phyloP scores from a whole-genome alignment of 305 asterid species.

The Euphrasia arctica region DNA sequence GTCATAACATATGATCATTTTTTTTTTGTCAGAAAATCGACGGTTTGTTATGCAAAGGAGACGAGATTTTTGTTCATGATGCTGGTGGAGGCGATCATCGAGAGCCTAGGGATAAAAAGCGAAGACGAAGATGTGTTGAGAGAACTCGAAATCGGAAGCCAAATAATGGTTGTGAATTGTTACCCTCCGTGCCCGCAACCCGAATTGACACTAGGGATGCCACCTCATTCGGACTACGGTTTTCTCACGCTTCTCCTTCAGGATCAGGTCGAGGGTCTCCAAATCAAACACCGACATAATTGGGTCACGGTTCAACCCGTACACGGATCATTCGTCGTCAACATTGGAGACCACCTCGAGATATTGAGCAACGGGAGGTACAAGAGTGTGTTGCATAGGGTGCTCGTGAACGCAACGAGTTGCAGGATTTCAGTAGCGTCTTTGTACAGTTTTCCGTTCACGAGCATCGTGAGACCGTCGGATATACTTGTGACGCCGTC shows the following conservation, averaged over 20 bases:
- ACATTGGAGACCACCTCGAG: constrained; percentile 95
- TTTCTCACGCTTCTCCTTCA: constrained; percentile 79
- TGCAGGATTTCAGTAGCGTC: constrained; percentile 76
- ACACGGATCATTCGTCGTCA: constrained; percentile 82
- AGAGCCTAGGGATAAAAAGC: constrained; percentile 54
- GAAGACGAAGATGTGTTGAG: constrained; percentile 32
- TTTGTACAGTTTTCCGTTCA: constrained; percentile 61
- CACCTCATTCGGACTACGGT: constrained; percentile 91
- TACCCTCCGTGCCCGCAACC: constrained; percentile 91
- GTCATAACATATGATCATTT: too few relatives aligned
- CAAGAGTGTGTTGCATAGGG: constrained; percentile 85
- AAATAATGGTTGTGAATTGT: constrained; percentile 74
- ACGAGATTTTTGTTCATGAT: constrained; percentile 46
- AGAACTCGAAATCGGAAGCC: constrained; percentile 77
- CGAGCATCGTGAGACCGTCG: constrained; percentile 58
- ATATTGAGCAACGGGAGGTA: constrained; percentile 83
- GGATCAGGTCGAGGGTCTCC: constrained; percentile 77
- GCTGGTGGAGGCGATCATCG: constrained; percentile 68
- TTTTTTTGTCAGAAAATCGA: constrained; percentile 41
- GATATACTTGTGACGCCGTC: constrained; percentile 39
- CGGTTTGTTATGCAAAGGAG: constrained; percentile 48
- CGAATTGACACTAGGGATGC: constrained; percentile 81
- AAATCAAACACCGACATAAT: constrained; percentile 42
- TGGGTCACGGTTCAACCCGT: constrained; percentile 73
- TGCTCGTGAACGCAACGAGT: constrained; percentile 47